These are phyloP conservation scores for Boletus eberwhitei DNA, from an alignment of 768 basidiomycete species.

Conservation along the genomic window DNA sequence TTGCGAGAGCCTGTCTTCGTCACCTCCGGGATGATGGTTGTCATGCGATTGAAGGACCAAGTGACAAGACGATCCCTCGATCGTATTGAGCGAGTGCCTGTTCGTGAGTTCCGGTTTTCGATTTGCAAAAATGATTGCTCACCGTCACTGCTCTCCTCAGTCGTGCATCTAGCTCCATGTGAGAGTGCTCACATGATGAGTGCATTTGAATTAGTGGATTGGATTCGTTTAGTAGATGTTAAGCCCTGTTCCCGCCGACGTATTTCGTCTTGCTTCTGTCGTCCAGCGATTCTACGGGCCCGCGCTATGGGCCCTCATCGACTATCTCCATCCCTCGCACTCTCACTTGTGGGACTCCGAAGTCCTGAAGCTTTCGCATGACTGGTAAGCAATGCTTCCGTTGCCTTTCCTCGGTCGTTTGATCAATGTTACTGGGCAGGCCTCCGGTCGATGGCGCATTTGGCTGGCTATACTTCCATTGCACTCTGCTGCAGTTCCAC, in stretches of 20 bases:
- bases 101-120: constrained; percentile 40
- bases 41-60: not conserved
- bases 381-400: constrained; percentile 26
- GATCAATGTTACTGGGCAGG: constrained; percentile 5
- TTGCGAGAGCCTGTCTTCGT: constrained; percentile 37
- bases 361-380: constrained; percentile 8
- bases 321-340: constrained; percentile 42
- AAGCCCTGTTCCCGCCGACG: constrained; percentile 34
- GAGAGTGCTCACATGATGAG: constrained; percentile 31
- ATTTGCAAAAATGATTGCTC: not conserved
- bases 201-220: constrained; percentile 63
- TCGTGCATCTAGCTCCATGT: constrained; percentile 36
- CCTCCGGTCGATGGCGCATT: constrained; percentile 31
- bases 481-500: constrained; percentile 19
- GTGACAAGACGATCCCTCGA: constrained; percentile 32
- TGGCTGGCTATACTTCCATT: constrained; percentile 44
- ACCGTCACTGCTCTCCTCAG: not conserved
- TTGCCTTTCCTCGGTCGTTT: not conserved
- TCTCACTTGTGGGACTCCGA: constrained; percentile 41
- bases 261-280: constrained; percentile 39
- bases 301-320: constrained; percentile 41
- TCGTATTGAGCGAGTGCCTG: constrained; percentile 38
- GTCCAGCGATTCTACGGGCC: constrained; percentile 42
- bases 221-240: constrained; percentile 48
- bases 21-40: constrained; percentile 21